Evolutionary conservation across 192 early-diverging fungal species (phyloP).

Genomic region (Coemansia sp.): DNA sequence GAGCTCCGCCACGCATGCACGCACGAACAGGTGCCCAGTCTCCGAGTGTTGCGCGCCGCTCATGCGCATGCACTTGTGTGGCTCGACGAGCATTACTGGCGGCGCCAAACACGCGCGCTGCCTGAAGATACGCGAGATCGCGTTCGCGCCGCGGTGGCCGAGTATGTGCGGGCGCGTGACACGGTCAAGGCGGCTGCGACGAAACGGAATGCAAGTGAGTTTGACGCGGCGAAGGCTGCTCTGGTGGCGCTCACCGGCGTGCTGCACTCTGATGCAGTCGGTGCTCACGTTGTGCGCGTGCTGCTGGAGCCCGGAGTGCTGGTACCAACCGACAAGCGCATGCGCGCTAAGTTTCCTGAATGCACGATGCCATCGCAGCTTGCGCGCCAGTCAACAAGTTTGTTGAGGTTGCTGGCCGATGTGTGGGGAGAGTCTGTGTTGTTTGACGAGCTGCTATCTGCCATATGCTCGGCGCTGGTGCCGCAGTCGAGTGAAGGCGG

Average conservation of each 20-base stretch:
- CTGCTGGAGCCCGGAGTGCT: slow-evolving; percentile 59
- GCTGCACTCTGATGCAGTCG: slow-evolving; percentile 49
- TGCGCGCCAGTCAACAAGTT: slow-evolving; percentile 40
- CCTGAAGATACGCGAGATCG: slow-evolving; percentile 35
- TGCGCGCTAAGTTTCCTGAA: slow-evolving; percentile 40
- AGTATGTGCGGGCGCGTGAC: slow-evolving; percentile 21
- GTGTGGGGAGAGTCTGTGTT: slow-evolving; percentile 38
- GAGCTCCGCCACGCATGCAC: slow-evolving; percentile 67
- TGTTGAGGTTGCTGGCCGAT: slow-evolving; percentile 46
- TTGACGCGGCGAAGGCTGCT: slow-evolving; percentile 16
- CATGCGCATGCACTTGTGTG: slow-evolving; percentile 58
- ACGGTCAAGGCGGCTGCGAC: neutral
- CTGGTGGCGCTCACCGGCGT: slow-evolving; percentile 43
- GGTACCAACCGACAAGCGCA: slow-evolving; percentile 59
- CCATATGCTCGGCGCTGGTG: slow-evolving; percentile 25
- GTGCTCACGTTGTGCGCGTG: slow-evolving; percentile 52
- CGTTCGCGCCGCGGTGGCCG: slow-evolving; percentile 20
- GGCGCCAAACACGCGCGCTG: slow-evolving; percentile 39
- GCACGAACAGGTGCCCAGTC: slow-evolving; percentile 62
- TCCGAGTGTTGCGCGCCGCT: slow-evolving; percentile 57
- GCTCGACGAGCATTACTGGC: slow-evolving; percentile 60
- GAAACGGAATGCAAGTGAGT: neutral
- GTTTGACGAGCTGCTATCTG: slow-evolving; percentile 42
- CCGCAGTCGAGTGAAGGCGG: slow-evolving; percentile 28
- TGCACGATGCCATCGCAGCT: slow-evolving; percentile 44